phyloP scores from a whole-genome alignment of 257 asterid genomes.

The Orobanche coerulescens region DNA sequence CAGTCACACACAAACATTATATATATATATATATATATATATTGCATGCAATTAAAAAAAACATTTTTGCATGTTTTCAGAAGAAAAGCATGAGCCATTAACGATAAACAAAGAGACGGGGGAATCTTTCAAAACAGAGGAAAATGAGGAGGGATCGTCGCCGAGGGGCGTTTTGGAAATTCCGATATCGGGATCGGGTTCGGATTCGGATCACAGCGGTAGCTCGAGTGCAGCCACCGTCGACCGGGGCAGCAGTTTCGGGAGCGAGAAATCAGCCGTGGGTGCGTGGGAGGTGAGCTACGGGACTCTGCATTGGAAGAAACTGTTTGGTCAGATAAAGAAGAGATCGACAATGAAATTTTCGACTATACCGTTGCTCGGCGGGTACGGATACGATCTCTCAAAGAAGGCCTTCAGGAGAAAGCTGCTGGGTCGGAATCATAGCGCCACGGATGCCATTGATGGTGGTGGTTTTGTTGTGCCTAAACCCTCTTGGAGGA shows the following conservation, averaged over 20 bases:
- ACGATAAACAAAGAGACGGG: background rate
- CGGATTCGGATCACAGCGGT: constrained; percentile 33
- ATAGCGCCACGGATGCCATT: constrained; percentile 45
- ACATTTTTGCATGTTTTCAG: background rate
- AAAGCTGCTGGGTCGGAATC: constrained; percentile 41
- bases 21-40: background rate
- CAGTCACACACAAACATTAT: no score
- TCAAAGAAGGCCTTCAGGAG: constrained; percentile 37
- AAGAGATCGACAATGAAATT: constrained; percentile 41
- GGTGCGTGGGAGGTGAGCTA: constrained; percentile 25
- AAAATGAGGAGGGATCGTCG: constrained; percentile 27
- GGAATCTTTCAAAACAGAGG: background rate
- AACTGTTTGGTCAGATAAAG: constrained; percentile 45
- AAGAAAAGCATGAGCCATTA: background rate
- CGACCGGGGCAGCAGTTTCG: constrained; percentile 34
- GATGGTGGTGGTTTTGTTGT: constrained; percentile 42
- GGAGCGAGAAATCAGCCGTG: constrained; percentile 24
- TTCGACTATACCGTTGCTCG: constrained; percentile 35
- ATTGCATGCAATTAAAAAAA: background rate
- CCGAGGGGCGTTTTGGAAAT: constrained; percentile 81
- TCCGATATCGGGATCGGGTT: constrained; percentile 34
- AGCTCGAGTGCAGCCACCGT: constrained; percentile 19
- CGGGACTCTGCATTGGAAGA: constrained; percentile 50
- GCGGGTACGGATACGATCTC: constrained; percentile 35
- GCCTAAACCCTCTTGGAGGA: constrained; percentile 87